Base-by-base conservation (phyloP, 352 stramenopile species). In the Phytopythium kandeliae region DNA sequence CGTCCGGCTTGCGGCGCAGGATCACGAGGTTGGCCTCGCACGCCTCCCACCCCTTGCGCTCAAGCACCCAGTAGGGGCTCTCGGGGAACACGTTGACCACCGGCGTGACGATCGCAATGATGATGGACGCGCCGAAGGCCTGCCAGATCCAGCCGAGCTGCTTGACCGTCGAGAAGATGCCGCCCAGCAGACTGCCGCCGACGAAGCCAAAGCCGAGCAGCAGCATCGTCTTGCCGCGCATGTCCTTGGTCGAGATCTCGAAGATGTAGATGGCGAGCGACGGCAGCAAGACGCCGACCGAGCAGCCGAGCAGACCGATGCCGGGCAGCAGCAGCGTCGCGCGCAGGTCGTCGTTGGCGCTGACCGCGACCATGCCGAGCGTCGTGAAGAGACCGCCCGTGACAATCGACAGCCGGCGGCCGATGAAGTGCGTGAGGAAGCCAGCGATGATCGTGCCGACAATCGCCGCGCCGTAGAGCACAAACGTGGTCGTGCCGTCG, bases 1-100 rank as follows among this genome's bases (percentile, higher is more conserved):
- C 82, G 40, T 69, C 74, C 30, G 86, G 71, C 59, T 91, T 91
- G 50, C 82, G 82, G 54, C 82, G 82, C 4, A 93, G 51, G 22
- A 93, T 66, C 28, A 73, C 67, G 35, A 93, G 43, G 19, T 74
- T 86, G 22, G 71, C 71, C 55, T 93, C 80, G 37, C 78, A 83
- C 30, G 78, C 76, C 42, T 93, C 82, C 17, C 85, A 46, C 4
- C 82, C 82, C 59, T 91, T 71, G 19, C 78, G 79, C 54, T 78
- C 73, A 64, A 88, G 84, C 11, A 93, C 76, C 82, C 82, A 93
- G 60, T 88, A 85, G 19, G 82, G 82, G 41, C 75, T 89, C 51
- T 93, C 82, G 9, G 82, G 82, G 67, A 91, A 93, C 36, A 93
- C 86, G 63, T 93, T 88, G 6, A 93, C 77, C 0, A 72, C 71